These are phyloP conservation scores for Penicillium nordicum DNA, from an alignment of 2,329 filamentous ascomycete genomes.

Conservation along the genomic window DNA sequence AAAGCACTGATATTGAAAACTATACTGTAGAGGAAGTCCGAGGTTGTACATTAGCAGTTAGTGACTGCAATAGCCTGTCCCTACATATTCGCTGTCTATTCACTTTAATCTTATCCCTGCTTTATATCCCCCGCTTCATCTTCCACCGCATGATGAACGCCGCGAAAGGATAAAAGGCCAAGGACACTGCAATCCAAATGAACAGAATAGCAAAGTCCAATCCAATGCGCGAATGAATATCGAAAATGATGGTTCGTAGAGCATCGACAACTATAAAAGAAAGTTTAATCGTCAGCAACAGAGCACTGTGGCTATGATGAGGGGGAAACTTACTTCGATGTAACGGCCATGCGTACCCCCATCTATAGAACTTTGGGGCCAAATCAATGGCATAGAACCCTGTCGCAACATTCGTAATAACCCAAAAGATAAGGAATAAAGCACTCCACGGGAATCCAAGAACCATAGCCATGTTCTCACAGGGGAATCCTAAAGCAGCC, in stretches of 20 bases:
- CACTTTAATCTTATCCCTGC: too few species aligned
- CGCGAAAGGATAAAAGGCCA: slow-evolving; percentile 29
- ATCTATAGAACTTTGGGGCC: slow-evolving; percentile 57
- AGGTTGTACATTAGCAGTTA: too few species aligned
- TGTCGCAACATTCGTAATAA: slow-evolving; percentile 62
- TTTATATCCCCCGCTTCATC: slow-evolving; percentile 24
- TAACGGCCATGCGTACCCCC: slow-evolving; percentile 63
- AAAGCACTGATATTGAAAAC: neutral
- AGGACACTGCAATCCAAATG: slow-evolving; percentile 47
- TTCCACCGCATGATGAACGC: slow-evolving; percentile 34
- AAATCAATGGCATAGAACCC: slow-evolving; percentile 60
- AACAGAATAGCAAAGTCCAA: slow-evolving; percentile 61
- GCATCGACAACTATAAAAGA: slow-evolving; percentile 52
- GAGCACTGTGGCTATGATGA: neutral
- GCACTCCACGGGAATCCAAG: slow-evolving; percentile 60
- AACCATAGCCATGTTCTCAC: slow-evolving; percentile 63
- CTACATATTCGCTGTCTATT: neutral
- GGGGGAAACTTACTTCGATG: slow-evolving; percentile 48
- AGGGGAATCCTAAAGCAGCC: slow-evolving; percentile 60
- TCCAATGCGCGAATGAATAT: slow-evolving; percentile 56
- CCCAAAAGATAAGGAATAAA: slow-evolving; percentile 65
- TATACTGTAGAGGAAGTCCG: neutral
- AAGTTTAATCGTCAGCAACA: neutral
- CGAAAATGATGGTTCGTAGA: slow-evolving; percentile 59
- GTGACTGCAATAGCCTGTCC: neutral